Evolutionary conservation across 2,329 filamentous ascomycete genomes (phyloP), one percentile per base, ranked within the genome.

Genomic region (Mariannaea elegans): DNA sequence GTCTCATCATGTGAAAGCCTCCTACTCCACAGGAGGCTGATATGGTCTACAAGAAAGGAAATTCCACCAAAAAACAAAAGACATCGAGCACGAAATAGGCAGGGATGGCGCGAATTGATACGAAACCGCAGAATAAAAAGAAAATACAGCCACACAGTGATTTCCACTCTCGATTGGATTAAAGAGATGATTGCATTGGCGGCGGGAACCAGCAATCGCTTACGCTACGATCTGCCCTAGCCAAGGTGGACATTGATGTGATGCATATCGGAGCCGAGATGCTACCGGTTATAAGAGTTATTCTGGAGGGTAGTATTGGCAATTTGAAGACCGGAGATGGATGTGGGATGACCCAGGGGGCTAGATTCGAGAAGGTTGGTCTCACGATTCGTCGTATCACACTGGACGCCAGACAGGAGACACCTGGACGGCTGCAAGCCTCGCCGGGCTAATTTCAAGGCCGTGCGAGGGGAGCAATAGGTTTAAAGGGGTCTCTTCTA

Each of bases 301-400:
- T 48, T 48, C 34, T 38, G 45, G 29, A 54, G 39, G 56, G 56
- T 59, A 32, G 29, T 44, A 59, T 59, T 39, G 45, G 42, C 24
- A 59, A 59, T 59, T 54, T 59, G 56, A 34, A 44, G 29, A 31
- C 31, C 34, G 19, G 45, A 47, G 56, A 36, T 29, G 32, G 21
- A n/a, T n/a, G 51, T 9, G 52, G 51, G 27, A 60, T 51, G 39
- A 18, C 53, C 45, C 47, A 50, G 57, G 57, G 53, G 34, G 27
- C 53, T 45, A 46, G 47, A 29, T 57, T 61, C 58, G 53, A 55
- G 56, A 59, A 51, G 54, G 29, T 50, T 51, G 47, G 44, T 59
- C 56, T 59, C 56, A 59, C 49, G 44, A 50, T 39, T 31, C 32
- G 19, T 50, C 50, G 50, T 59, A 54, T 54, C 31, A 59, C 56